These are phyloP conservation scores for Trichomonas tenax DNA, from an alignment of 208 protist species.

Conservation along the genomic window DNA sequence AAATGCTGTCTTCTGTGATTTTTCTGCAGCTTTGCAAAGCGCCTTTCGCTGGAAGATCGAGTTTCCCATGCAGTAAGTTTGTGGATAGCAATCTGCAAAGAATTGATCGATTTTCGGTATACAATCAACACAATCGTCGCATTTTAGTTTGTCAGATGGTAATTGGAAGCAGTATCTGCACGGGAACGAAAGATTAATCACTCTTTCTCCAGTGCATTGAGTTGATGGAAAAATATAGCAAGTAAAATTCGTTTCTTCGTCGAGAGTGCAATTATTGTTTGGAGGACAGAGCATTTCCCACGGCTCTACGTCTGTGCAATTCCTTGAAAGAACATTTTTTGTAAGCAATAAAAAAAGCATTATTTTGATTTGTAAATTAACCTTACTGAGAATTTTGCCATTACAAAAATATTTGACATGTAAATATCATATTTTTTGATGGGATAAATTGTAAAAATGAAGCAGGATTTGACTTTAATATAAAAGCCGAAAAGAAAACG, in stretches of 20 bases:
- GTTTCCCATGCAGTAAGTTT: neutral
- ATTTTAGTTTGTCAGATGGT: neutral
- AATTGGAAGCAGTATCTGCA: neutral
- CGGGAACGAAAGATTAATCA: neutral
- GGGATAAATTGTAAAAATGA: too few relatives aligned
- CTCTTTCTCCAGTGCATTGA: neutral
- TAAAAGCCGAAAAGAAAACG: neutral
- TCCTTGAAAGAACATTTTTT: neutral
- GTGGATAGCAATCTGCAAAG: neutral
- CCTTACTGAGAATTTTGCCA: too few relatives aligned
- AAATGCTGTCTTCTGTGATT: neutral
- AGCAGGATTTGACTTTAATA: neutral
- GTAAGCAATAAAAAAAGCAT: neutral
- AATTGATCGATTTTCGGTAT: neutral
- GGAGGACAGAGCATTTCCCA: neutral
- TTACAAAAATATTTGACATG: too few relatives aligned
- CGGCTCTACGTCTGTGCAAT: neutral
- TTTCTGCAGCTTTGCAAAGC: neutral
- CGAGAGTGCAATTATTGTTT: neutral
- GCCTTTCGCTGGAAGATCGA: neutral
- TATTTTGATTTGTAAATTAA: too few relatives aligned
- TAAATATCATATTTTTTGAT: too few relatives aligned
- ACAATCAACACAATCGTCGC: neutral
- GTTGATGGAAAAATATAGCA: neutral
- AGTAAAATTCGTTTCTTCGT: neutral